Percentiles rank a stretch among this genome's conserved stretches.
phyloP scores from a whole-genome alignment of 768 basidiomycete species.

The Amyloporia xantha region DNA sequence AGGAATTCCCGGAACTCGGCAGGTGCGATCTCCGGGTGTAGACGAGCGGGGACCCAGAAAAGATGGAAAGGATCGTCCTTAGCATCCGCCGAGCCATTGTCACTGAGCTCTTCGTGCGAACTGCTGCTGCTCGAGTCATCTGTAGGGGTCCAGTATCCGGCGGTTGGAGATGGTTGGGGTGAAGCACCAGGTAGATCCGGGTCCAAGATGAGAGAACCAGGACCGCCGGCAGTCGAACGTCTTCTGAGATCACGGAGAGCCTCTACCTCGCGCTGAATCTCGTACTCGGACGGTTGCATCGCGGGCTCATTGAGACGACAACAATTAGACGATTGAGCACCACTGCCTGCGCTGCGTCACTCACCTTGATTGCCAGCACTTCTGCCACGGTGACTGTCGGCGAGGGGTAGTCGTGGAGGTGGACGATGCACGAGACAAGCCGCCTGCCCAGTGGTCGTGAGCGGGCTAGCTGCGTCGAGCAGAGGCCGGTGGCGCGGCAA shows the following conservation, averaged over 20 bases:
- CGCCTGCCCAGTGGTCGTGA: not conserved
- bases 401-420: not conserved
- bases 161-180: constrained; percentile 36
- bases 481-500: constrained; percentile 3
- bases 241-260: constrained; percentile 78
- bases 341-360: not conserved
- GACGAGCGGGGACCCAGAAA: constrained; percentile 96
- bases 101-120: constrained; percentile 38
- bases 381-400: not conserved
- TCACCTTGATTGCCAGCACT: not conserved
- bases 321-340: not conserved
- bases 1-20: constrained; percentile 93
- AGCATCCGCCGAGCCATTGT: constrained; percentile 26
- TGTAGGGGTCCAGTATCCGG: constrained; percentile 24
- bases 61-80: constrained; percentile 81
- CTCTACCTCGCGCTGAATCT: constrained; percentile 84
- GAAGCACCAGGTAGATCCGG: constrained; percentile 82
- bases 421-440: constrained; percentile 3
- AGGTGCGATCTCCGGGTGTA: constrained; percentile 97
- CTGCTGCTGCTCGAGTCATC: constrained; percentile 38
- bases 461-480: constrained; percentile 2
- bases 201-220: constrained; percentile 80
- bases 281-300: constrained; percentile 74
- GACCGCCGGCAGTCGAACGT: constrained; percentile 70
- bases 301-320: constrained; percentile 3